Evolutionary conservation across 2,329 filamentous ascomycete genomes (phyloP).

Genomic region (Fusarium clavum): DNA sequence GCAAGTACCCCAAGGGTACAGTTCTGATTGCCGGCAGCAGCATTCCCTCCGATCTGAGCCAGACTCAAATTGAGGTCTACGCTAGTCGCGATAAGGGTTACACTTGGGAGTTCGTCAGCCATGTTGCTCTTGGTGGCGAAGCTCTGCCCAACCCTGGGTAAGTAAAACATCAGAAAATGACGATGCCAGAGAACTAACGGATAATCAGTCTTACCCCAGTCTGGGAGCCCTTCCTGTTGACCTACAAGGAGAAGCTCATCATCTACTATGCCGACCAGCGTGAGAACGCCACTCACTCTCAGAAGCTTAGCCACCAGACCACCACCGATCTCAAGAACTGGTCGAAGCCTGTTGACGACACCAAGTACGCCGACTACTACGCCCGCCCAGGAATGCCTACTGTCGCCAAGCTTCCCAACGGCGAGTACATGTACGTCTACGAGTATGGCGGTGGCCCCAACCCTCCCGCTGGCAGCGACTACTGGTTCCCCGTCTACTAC

Average conservation of each 20-base stretch:
- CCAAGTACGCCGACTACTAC: constrained; percentile 70
- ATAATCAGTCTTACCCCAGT: constrained; percentile 66
- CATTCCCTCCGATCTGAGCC: constrained; percentile 68
- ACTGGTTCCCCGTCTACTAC: constrained; percentile 60
- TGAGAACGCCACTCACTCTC: constrained; percentile 68
- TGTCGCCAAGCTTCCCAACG: constrained; percentile 67
- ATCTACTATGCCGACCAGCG: constrained; percentile 80
- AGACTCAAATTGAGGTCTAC: constrained; percentile 77
- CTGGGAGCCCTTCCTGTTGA: constrained; percentile 61
- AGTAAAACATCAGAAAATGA: background rate
- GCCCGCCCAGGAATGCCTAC: constrained; percentile 77
- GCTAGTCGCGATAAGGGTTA: constrained; percentile 69
- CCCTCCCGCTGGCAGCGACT: constrained; percentile 45
- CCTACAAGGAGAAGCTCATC: constrained; percentile 69
- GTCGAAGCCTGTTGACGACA: constrained; percentile 68
- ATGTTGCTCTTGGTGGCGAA: constrained; percentile 71
- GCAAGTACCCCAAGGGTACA: constrained; percentile 69
- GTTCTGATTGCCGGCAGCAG: constrained; percentile 70
- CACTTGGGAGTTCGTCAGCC: constrained; percentile 75
- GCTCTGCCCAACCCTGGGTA: constrained; percentile 68
- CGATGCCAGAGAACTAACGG: background rate
- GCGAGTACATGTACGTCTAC: constrained; percentile 68
- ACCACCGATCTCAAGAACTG: constrained; percentile 70
- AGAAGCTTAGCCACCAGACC: constrained; percentile 75
- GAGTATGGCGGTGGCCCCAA: constrained; percentile 65